phyloP scores from a whole-genome alignment of 805 yeast species.

The Spathaspora arborariae region DNA sequence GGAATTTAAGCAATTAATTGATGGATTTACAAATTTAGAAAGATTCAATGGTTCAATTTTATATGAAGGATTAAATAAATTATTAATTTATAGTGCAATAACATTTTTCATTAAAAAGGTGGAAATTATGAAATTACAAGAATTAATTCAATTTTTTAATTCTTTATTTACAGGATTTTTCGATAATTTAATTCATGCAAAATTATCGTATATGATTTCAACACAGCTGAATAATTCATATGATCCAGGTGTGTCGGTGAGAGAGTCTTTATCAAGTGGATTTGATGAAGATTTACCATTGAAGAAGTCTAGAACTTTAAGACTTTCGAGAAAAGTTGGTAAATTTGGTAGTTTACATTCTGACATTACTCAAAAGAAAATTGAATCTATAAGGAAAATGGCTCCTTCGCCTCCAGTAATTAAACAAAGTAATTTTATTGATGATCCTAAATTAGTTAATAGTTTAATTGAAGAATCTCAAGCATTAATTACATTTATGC shows the following conservation, averaged over 20 bases:
- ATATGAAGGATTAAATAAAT: slow-evolving; percentile 22
- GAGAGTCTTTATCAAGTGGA: background rate
- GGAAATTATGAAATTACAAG: slow-evolving; percentile 44
- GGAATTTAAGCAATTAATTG: slow-evolving; percentile 31
- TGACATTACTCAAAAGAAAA: slow-evolving; percentile 4
- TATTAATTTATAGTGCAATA: slow-evolving; percentile 28
- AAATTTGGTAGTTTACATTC: slow-evolving; percentile 15
- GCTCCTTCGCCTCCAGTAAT: background rate
- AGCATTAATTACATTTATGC: slow-evolving; percentile 33
- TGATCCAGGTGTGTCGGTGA: slow-evolving; percentile 6
- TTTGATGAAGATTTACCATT: slow-evolving; percentile 10
- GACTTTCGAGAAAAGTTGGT: slow-evolving; percentile 28
- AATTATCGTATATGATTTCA: background rate
- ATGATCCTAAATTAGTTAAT: slow-evolving; percentile 30
- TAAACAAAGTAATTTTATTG: slow-evolving; percentile 12
- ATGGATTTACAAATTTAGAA: slow-evolving; percentile 16
- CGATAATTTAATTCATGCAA: slow-evolving; percentile 14
- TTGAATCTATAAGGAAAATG: slow-evolving; percentile 1
- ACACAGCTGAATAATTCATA: slow-evolving; percentile 13
- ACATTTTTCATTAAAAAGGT: slow-evolving; percentile 52
- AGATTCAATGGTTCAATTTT: slow-evolving; percentile 2
- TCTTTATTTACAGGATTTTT: slow-evolving; percentile 23
- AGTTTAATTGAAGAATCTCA: slow-evolving; percentile 33
- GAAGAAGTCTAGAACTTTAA: slow-evolving; percentile 27
- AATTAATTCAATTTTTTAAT: slow-evolving; percentile 43